Percentiles rank a stretch among this genome's conserved stretches.
Evolutionary conservation across 1,284 basidiomycete genomes (phyloP).

Genomic region (Trametes hirsuta): DNA sequence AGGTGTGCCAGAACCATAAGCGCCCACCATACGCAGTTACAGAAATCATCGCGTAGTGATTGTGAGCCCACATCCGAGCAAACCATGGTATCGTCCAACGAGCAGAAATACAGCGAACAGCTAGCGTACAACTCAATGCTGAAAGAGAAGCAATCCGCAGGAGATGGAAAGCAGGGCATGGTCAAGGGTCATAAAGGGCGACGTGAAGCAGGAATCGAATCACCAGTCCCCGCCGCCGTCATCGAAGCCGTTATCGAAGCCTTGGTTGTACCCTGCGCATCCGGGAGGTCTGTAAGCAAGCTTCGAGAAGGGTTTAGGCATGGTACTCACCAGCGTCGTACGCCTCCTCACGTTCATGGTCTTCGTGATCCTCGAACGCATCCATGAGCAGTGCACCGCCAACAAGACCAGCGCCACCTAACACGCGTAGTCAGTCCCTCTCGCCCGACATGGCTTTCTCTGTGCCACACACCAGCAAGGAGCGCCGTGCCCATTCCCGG

Average conservation of each 20-base stretch:
- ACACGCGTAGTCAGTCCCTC: not conserved
- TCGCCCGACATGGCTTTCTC: too few species aligned
- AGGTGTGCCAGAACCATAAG: too few species aligned
- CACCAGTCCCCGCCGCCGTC: slow-evolving; percentile 18
- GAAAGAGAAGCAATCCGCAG: too few species aligned
- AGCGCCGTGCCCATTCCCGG: slow-evolving; percentile 48
- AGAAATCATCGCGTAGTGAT: too few species aligned
- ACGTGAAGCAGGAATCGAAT: not conserved
- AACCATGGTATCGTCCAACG: too few species aligned
- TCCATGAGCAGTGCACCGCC: slow-evolving; percentile 59
- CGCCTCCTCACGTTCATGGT: slow-evolving; percentile 39
- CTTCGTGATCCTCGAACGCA: slow-evolving; percentile 50
- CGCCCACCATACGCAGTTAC: too few species aligned
- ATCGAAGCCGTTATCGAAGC: slow-evolving; percentile 21
- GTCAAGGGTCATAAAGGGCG: too few species aligned
- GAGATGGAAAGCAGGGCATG: too few species aligned
- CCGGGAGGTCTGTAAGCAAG: not conserved
- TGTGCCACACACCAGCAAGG: slow-evolving; percentile 39
- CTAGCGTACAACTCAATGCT: too few species aligned
- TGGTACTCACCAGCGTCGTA: slow-evolving; percentile 43
- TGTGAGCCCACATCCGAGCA: too few species aligned
- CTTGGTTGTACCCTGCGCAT: slow-evolving; percentile 20
- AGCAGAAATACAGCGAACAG: too few species aligned
- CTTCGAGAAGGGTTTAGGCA: not conserved
- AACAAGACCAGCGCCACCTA: slow-evolving; percentile 61